These are phyloP conservation scores for Colletotrichum noveboracense DNA, from an alignment of 2,329 filamentous ascomycete species.

Conservation along the genomic window DNA sequence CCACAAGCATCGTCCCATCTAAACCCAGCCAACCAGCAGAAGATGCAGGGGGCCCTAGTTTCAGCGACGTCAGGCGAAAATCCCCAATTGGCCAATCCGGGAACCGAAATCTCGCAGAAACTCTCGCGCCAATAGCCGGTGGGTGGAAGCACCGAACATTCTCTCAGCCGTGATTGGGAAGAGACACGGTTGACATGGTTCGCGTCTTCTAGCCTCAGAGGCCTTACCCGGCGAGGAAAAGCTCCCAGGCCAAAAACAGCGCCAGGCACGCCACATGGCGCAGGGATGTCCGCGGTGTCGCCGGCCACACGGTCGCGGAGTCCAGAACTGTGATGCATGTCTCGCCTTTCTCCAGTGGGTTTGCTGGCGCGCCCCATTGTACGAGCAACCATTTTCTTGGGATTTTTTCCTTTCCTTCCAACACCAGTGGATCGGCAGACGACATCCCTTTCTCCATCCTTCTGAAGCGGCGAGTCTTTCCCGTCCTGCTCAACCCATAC, in stretches of 20 bases:
- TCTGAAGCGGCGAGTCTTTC: background rate
- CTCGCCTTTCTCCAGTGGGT: background rate
- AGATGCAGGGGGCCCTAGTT: background rate
- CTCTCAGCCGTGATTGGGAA: background rate
- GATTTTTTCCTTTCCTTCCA: background rate
- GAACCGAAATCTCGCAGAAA: conserved; percentile 14
- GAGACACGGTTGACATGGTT: background rate
- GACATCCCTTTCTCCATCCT: background rate
- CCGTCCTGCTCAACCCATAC: background rate
- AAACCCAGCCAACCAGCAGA: background rate
- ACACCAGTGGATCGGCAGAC: background rate
- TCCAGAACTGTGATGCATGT: background rate
- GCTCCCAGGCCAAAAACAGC: background rate
- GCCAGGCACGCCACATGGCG: conserved; percentile 13
- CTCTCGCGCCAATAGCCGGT: conserved; percentile 11
- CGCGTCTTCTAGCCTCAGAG: background rate
- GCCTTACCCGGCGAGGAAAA: background rate
- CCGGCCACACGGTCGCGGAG: background rate
- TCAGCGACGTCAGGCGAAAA: conserved; percentile 1
- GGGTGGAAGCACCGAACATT: conserved; percentile 8
- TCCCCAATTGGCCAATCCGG: background rate
- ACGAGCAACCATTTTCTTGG: background rate
- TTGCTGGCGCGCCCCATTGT: background rate
- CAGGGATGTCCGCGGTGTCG: conserved; percentile 10
- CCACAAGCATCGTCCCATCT: conserved; percentile 6